Evolutionary conservation across 306 rosid species (phyloP), one percentile per base, ranked within the genome.

Genomic region (Prunus padus): DNA sequence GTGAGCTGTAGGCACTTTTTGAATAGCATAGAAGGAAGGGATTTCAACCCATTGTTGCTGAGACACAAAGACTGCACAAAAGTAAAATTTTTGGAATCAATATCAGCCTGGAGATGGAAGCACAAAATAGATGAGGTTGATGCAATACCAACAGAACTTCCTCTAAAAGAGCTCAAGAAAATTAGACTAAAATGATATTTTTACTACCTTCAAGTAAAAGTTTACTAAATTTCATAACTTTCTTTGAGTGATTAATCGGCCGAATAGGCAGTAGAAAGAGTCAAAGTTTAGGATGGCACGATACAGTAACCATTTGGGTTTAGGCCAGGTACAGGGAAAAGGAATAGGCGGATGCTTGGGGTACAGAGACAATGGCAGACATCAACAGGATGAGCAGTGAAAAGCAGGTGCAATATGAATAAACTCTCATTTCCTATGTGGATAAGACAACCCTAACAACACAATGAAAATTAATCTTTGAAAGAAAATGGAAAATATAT

Each of bases 1-100:
- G 89, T 85, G 63, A 92, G 96, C 60, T 86, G 91, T 77, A 85
- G 84, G 88, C 93, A 92, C 81, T 59, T 84, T 85, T 84, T 88
- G 88, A 94, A 89, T 76, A 90, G 77, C 52, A 86, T 78, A n/a
- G 85, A 84, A 61, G 98, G 98, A 69, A 95, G 89, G 26, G 97
- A 86, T 69, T 80, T 95, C 83, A 95, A 80, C 28, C 84, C 92
- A 63, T 92, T 92, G 81, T 92, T 92, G 73, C 87, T 77, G 44
- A 95, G 92, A 79, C 79, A 73, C 91, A 95, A 72, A 59, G 89
- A 91, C 98, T 92, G 82, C 86, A 87, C 19, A 26, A 55, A 30
- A 59, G 3, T 11, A 61, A 57, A 63, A 76, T 11, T 18, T 71
- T 54, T 25, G 28, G 65, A 33, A 65, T 23, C 11, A 33, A 56